These are phyloP conservation scores for Ogataea siamensis DNA, from an alignment of 805 yeast species.

Conservation along the genomic window DNA sequence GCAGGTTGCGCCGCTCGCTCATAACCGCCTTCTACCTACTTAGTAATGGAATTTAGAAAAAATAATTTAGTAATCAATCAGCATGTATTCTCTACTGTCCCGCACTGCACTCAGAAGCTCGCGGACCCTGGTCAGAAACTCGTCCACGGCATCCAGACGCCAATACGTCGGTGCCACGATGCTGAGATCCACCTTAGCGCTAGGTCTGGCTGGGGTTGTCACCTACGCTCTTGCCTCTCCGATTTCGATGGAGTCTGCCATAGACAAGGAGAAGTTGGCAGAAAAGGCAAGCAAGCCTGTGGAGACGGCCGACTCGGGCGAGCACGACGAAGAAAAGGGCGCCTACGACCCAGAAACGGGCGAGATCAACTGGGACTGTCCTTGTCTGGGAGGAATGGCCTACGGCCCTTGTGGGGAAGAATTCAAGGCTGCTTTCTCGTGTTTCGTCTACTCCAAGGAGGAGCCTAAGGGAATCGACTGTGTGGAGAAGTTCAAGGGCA, in stretches of 20 bases:
- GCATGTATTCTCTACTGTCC: constrained; percentile 1
- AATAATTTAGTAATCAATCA: constrained; percentile 6
- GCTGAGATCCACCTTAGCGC: not conserved
- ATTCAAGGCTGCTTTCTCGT: constrained; percentile 89
- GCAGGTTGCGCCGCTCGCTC: no score
- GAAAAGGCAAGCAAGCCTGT: constrained; percentile 24
- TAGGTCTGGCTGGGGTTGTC: constrained; percentile 7
- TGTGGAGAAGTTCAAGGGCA: constrained; percentile 80
- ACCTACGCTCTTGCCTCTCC: constrained; percentile 8
- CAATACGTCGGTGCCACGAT: not conserved
- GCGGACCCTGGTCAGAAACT: constrained; percentile 6
- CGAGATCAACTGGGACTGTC: constrained; percentile 99
- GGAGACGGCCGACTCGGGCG: constrained; percentile 12
- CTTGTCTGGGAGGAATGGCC: constrained; percentile 99
- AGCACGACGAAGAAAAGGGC: constrained; percentile 45
- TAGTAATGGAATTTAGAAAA: constrained; percentile 2
- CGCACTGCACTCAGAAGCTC: constrained; percentile 6
- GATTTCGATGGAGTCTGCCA: constrained; percentile 16
- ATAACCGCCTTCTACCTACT: constrained; percentile 5
- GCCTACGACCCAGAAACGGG: constrained; percentile 97
- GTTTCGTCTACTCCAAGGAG: constrained; percentile 89
- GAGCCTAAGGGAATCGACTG: constrained; percentile 98
- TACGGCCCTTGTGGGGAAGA: constrained; percentile 98
- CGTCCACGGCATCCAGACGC: not conserved
- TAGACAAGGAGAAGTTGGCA: constrained; percentile 12